Conservation (phyloP, 164 flowering plant species). For the Cinnamomum micranthum region DNA sequence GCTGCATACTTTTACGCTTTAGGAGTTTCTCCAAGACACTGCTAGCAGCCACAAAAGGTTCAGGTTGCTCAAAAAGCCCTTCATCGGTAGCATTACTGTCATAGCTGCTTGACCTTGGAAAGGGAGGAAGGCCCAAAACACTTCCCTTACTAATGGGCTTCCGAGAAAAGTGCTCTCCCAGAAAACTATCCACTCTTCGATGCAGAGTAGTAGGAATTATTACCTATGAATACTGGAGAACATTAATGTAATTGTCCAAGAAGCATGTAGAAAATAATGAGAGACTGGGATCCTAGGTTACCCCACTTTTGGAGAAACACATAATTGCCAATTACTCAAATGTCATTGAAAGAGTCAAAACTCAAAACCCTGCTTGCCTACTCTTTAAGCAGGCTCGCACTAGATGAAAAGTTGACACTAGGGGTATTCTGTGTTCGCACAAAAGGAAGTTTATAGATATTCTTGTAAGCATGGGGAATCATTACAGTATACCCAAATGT, state of each 20-base stretch:
- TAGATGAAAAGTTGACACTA: no score
- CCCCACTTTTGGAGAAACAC: neutral
- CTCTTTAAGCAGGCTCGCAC: no score
- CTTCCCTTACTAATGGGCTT: conserved; percentile 36
- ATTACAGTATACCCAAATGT: neutral
- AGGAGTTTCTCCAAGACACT: conserved; percentile 53
- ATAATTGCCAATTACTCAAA: neutral
- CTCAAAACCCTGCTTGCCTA: no score
- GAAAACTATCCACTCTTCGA: conserved; percentile 59
- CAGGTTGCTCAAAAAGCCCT: conserved; percentile 68
- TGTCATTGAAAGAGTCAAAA: neutral
- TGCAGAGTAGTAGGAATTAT: conserved; percentile 46
- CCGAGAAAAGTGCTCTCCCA: conserved; percentile 48
- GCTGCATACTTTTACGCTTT: conserved; percentile 51
- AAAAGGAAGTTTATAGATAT: neutral
- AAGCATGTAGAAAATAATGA: neutral
- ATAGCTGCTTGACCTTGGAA: conserved; percentile 59
- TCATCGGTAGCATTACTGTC: conserved; percentile 58
- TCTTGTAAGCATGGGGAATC: neutral
- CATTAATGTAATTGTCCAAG: conserved; percentile 10
- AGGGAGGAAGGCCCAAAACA: conserved; percentile 25
- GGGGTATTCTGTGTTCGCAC: neutral
- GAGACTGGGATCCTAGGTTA: neutral
- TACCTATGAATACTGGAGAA: conserved; percentile 45
- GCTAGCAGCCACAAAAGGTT: conserved; percentile 36